Percentiles rank a stretch among this genome's conserved stretches.
phyloP scores from a whole-genome alignment of 2,329 filamentous ascomycete genomes.

The Madurella fahalii region DNA sequence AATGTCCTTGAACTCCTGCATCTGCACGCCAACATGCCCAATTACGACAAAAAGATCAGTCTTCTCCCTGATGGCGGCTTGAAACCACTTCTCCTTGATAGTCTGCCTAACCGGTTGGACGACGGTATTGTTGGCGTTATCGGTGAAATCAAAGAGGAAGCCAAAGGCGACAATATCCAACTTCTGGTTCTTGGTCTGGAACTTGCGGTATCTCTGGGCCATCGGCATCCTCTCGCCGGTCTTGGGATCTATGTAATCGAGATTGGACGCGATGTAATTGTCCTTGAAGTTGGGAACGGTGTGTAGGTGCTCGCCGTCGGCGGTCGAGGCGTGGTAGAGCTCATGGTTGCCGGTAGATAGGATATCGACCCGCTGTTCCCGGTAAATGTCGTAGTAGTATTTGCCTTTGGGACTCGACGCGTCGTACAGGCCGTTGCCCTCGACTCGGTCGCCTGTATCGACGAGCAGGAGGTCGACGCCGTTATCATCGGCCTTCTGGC shows the following conservation, averaged over 20 bases:
- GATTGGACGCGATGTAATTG: conserved; percentile 83
- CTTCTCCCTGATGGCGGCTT: conserved; percentile 76
- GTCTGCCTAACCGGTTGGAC: conserved; percentile 77
- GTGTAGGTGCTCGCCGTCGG: conserved; percentile 69
- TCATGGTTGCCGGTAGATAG: conserved; percentile 92
- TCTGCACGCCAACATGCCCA: conserved; percentile 80
- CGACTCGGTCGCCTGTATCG: conserved; percentile 89
- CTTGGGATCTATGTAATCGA: conserved; percentile 76
- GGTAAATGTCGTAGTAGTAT: conserved; percentile 84
- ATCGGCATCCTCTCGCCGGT: conserved; percentile 70
- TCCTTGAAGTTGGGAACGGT: conserved; percentile 80
- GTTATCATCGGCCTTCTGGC: conserved; percentile 68
- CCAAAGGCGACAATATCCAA: conserved; percentile 84
- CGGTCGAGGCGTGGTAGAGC: conserved; percentile 77
- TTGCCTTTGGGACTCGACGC: conserved; percentile 80
- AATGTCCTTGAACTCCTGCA: conserved; percentile 72
- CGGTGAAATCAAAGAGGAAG: conserved; percentile 90
- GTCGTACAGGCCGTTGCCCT: conserved; percentile 93
- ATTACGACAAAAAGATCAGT: conserved; percentile 82
- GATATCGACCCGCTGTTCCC: conserved; percentile 76
- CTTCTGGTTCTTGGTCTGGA: conserved; percentile 85
- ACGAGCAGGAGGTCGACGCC: conserved; percentile 86
- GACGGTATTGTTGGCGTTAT: conserved; percentile 85
- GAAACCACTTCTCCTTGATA: conserved; percentile 84
- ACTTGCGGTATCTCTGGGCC: conserved; percentile 79